A percentile compares a stretch with the other conserved stretches of the same genome.
phyloP scores from a whole-genome alignment of 257 asterid species.

The Primulina tabacum region DNA sequence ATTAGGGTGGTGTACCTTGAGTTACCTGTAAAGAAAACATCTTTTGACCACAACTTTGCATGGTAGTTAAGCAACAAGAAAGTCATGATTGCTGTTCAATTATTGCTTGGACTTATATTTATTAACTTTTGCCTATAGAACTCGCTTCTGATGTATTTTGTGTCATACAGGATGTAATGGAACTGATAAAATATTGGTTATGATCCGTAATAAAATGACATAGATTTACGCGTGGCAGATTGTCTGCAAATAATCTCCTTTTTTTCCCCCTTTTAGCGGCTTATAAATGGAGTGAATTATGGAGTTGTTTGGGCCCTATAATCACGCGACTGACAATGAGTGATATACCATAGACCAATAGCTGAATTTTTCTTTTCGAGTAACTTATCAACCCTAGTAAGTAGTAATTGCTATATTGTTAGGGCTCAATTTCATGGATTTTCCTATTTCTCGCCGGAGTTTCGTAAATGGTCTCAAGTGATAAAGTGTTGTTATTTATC shows the following conservation, averaged over 20 bases:
- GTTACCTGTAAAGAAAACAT: neutral
- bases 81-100: neutral
- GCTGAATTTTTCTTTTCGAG: neutral
- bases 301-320: constrained; percentile 8
- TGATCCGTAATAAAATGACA: neutral
- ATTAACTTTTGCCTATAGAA: constrained; percentile 5
- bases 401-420: neutral
- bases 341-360: constrained; percentile 2
- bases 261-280: constrained; percentile 2
- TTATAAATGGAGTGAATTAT: neutral
- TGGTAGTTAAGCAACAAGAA: neutral
- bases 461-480: constrained; percentile 18
- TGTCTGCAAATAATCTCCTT: constrained; percentile 9
- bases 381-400: neutral
- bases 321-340: neutral
- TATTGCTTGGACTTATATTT: constrained; percentile 1
- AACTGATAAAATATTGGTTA: neutral
- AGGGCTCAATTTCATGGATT: neutral
- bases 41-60: neutral
- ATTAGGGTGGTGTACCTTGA: neutral
- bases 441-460: constrained; percentile 15
- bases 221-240: constrained; percentile 2
- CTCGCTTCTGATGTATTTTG: neutral
- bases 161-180: neutral
- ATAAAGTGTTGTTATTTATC: constrained; percentile 5